Base-by-base conservation (phyloP, 768 basidiomycete genomes). In the Crassisporium funariophilum region DNA sequence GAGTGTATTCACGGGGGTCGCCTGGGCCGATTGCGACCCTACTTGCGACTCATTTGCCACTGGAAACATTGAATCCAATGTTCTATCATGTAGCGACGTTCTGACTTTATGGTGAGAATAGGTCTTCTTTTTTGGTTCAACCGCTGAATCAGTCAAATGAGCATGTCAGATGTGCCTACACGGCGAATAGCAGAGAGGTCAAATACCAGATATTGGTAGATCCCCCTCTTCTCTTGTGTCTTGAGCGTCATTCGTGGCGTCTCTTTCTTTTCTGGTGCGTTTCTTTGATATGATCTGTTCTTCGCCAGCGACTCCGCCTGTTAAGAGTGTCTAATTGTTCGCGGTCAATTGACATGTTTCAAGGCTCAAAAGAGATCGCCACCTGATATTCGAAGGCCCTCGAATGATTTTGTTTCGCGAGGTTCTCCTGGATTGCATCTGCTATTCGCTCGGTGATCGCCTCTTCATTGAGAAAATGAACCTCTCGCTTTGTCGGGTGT, bases 401-500 rank as follows among this genome's bases (percentile, higher is more conserved):
- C n/a, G 85, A 86, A 45, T 86, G 75, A 49, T 77, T 82, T 53
- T 84, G 77, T 21, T 71, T 77, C 34, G 79, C 72, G 10, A 94
- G 68, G n/a, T 71, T 73, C 35, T 77, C 67, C 52, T 91, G 88
- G 2, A 98, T 73, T 1, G 75, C 75, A 57, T 88, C 83, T 11
- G 86, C 81, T 35, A 98, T 83, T 6, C 73, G 73, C 53, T 91
- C 84, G 5, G 85, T 85, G 58, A 98, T 90, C 11, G 69, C 73
- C 42, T 98, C 95, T 63, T 98, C 93, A 51, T 97, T 83, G 39
- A 98, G 65, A 59, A 98, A 98, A 55, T 93, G 91, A 1, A 98
- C 93, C 63, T 98, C 95, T 35, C 89, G 87, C 64, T 99, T 99
- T 2, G 97, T 98, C 0, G 95, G 97, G 62, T 98, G 95, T 6